Base-by-base conservation (phyloP, 768 basidiomycete genomes). In the Russula sp. region DNA sequence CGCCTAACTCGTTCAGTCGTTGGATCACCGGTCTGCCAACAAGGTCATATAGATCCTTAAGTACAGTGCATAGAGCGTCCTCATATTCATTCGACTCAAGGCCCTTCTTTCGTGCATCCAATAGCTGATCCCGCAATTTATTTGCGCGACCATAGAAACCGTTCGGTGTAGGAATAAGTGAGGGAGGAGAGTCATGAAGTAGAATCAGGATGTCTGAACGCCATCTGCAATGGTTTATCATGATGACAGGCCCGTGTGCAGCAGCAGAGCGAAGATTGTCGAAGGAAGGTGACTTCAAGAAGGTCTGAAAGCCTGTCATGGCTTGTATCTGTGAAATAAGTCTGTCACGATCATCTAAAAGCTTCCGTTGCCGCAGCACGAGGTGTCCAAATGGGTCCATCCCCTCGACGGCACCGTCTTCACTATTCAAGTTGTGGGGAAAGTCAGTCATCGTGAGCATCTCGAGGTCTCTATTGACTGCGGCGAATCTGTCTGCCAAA, bases 341-440 rank as follows among this genome's bases (percentile, higher is more conserved):
- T 0, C n/a, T 9, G 1, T 43, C 18, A 8, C 49, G 58, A 1
- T 42, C 32, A 7, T 11, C 32, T 32, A 51, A 20, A 41, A 43
- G 48, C 20, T 38, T 42, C 36, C 18, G 36, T 32, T 58, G 47
- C 10, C 7, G 16, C 14, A 25, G 3, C 3, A 58, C 38, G 10
- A 47, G 67, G 81, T 73, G 82, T 22, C 36, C 50, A 36, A 38
- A 52, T 52, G 48, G 48, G 9, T 34, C 32, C 36, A 52, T 52
- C 36, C 81, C 45, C 14, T n/a, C 29, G 11, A 41, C 11, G 16
- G 6, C 18, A 38, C 22, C 22, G 1, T 47, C 36, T 3, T 16
- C 16, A 29, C 35, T 20, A 38, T 36, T n/a, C 5, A 9, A 36
- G 22, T 38, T 5, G 5, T 7, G 5, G 36, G 38, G 16, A 10